Percentiles rank a stretch among this genome's conserved stretches.
Evolutionary conservation across 129 eudicot genomes (phyloP).

Genomic region (Pittosporum tobira): DNA sequence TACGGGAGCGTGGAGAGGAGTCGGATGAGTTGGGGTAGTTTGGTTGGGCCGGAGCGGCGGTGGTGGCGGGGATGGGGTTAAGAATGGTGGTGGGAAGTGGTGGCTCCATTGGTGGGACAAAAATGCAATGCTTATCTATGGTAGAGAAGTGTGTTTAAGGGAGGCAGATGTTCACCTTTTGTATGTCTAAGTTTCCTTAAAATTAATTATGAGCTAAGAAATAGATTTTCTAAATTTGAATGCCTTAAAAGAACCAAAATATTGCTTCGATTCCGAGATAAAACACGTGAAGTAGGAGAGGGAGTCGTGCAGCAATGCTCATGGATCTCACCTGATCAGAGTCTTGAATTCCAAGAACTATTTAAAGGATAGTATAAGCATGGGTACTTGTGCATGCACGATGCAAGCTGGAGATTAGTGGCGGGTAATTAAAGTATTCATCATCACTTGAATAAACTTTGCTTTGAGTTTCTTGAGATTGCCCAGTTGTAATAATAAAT

Average conservation of each 20-base stretch:
- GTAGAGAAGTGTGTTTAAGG: neutral
- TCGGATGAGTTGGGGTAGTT: slow-evolving; percentile 39
- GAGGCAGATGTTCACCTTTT: neutral
- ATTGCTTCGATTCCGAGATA: neutral
- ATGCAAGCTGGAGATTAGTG: slow-evolving; percentile 4
- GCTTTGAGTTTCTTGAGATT: slow-evolving; percentile 7
- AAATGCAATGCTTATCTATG: neutral
- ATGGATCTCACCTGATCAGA: slow-evolving; percentile 11
- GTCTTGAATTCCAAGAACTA: neutral
- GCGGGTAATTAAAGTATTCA: slow-evolving; percentile 4
- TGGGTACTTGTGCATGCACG: neutral
- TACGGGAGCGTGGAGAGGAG: slow-evolving; percentile 45
- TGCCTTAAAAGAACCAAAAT: neutral
- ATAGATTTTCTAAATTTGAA: too few relatives aligned
- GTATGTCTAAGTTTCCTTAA: neutral
- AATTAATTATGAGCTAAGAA: too few relatives aligned
- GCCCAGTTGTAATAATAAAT: neutral
- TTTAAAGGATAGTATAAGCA: neutral
- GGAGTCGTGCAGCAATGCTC: slow-evolving; percentile 11
- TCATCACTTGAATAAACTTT: neutral
- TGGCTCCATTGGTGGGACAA: slow-evolving; percentile 33
- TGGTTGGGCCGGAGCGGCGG: slow-evolving; percentile 7
- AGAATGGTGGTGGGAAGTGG: slow-evolving; percentile 19
- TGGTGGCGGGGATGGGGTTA: slow-evolving; percentile 8
- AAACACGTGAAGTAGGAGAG: slow-evolving; percentile 5